Evolutionary conservation across 345 rosid genomes (phyloP).

Genomic region (Gynandropsis gynandra): DNA sequence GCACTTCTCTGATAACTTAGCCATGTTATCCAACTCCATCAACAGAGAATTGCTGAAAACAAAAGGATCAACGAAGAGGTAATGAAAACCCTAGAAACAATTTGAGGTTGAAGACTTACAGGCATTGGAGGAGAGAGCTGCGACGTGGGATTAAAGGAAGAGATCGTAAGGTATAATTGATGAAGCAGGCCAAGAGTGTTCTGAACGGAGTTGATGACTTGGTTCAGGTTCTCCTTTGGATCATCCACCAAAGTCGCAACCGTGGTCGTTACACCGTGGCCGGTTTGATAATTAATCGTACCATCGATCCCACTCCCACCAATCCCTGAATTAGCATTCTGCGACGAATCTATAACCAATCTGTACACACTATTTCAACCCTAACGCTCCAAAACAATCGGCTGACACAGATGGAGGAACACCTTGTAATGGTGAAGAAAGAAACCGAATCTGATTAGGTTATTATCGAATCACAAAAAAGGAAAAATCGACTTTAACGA

Average conservation of each 20-base stretch:
- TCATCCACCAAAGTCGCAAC: constrained; percentile 38
- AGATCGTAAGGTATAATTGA: constrained; percentile 70
- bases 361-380: too few species aligned
- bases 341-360: constrained; percentile 37
- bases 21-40: constrained; percentile 76
- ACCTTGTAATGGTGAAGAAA: too few species aligned
- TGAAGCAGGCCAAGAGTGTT: constrained; percentile 75
- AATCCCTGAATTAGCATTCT: constrained; percentile 33
- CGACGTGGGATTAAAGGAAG: constrained; percentile 70
- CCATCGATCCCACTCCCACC: constrained; percentile 49
- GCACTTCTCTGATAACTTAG: constrained; percentile 76
- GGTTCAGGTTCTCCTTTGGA: constrained; percentile 65
- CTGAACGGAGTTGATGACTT: constrained; percentile 72
- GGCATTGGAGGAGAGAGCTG: constrained; percentile 92
- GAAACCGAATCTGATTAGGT: too few species aligned
- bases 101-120: constrained; percentile 38
- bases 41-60: constrained; percentile 77
- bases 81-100: constrained; percentile 4
- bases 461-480: too few species aligned
- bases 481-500: too few species aligned
- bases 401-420: too few species aligned
- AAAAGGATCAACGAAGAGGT: constrained; percentile 1
- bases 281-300: constrained; percentile 32
- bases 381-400: too few species aligned
- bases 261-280: constrained; percentile 27